These are phyloP conservation scores for Botrytis cinerea DNA, from an alignment of 2,329 filamentous ascomycete genomes.

Conservation along the genomic window DNA sequence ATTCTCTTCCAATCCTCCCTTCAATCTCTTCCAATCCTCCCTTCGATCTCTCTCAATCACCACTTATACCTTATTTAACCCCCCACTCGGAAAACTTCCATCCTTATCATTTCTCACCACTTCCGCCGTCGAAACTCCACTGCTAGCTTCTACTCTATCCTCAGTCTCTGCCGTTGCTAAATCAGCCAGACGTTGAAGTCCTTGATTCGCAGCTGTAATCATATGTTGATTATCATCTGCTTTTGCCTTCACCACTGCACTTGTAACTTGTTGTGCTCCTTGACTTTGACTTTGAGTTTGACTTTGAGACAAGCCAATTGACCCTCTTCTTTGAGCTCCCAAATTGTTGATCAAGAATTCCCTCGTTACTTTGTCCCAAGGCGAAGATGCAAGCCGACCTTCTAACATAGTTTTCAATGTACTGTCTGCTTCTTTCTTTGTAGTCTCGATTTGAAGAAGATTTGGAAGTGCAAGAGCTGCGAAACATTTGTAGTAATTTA, in stretches of 20 bases:
- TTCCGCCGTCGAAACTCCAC: not conserved
- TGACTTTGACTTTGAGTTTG: not conserved
- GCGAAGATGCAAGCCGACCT: constrained; percentile 50
- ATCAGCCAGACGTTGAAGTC: constrained; percentile 62
- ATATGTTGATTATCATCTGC: constrained; percentile 30
- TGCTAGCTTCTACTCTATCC: constrained; percentile 1
- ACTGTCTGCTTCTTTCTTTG: constrained; percentile 57
- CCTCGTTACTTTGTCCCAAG: constrained; percentile 60
- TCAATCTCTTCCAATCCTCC: not conserved
- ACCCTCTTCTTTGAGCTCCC: not conserved
- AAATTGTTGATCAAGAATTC: constrained; percentile 41
- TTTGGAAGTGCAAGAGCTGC: constrained; percentile 62
- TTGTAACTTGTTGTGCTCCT: not conserved
- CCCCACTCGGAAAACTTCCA: not conserved
- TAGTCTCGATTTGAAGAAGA: constrained; percentile 56
- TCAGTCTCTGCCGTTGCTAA: constrained; percentile 39
- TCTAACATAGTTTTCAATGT: constrained; percentile 60
- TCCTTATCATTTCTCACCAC: not conserved
- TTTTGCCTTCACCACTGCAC: constrained; percentile 3
- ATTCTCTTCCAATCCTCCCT: not conserved
- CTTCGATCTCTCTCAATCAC: not conserved
- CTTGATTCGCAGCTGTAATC: constrained; percentile 34
- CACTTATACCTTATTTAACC: not conserved
- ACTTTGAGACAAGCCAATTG: not conserved
- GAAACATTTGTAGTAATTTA: constrained; percentile 66